Evolutionary conservation across 2,329 filamentous ascomycete genomes (phyloP), one percentile per base, ranked within the genome.

Genomic region (Aspergillus piperis): DNA sequence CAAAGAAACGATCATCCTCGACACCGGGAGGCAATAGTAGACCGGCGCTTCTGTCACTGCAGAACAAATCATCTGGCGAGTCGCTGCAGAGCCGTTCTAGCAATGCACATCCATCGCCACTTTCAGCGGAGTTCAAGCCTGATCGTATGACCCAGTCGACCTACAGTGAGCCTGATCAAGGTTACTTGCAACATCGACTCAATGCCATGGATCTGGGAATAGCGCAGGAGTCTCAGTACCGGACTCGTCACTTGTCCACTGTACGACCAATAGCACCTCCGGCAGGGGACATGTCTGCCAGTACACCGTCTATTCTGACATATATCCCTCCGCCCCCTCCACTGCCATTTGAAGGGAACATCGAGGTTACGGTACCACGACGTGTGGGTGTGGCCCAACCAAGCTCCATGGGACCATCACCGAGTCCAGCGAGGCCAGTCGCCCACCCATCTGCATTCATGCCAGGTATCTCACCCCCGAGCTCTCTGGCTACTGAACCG

Each of bases 341-440:
- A 2, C 57, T 78, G 3, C 75, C 73, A 2, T 73, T 74, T 47
- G 75, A 77, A 13, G 61, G 68, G 36, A 68, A 77, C 49, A 73
- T 77, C 32, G 62, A 71, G 5, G 66, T 77, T 55, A 69, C 70
- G 8, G 64, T 68, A 13, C 56, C 71, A 32, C 67, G 66, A 13
- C 71, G 62, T 15, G 60, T 64, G 17, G 61, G 59, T 23, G 41
- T 55, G 2, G 17, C 61, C 8, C 58, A 66, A 38, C 54, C 67
- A 5, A 54, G 61, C 11, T 48, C 64, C 10, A 59, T 65, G 13
- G 62, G 51, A 10, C 52, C 62, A 7, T 36, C 68, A 8, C 47
- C 59, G 2, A 44, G 60, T 13, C 60, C 58, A 19, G 38, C 64
- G 6, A 61, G 32, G 15, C 32, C 64, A 3, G 56, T 70, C 3